Base-by-base conservation (phyloP, 371 early-diverging fungal species). In the Lichtheimia ornata region DNA sequence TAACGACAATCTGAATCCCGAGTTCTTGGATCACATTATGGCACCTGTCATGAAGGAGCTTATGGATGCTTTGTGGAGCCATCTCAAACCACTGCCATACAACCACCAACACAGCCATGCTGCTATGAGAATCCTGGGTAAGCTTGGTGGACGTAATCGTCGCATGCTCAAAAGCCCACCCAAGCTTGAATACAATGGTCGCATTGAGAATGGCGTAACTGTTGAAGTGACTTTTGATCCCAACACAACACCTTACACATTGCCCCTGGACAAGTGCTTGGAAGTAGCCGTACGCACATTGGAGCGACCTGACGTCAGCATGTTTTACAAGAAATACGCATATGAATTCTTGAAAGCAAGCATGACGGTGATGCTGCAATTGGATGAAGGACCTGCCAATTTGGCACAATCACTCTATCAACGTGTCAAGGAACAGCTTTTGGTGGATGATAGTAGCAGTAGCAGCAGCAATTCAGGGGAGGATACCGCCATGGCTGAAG, bases 1-100 rank as follows among this genome's bases (percentile, higher is more conserved):
- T 73, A 93, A 98, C 50, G 99, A 99, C 71, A 98, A 98, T 65
- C 72, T 99, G 25, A 97, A 95, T 2, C 93, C 94, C 40, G 98
- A 98, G 59, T 97, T 98, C 67, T 68, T 99, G 55, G 98, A 99
- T 63, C 97, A 97, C 3, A 94, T 98, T 50, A 86, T 99, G 84
- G 85, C 86, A 4, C 98, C 98, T 2, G 94, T 97, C 22, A 91
- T 95, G 67, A 86, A 90, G 24, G 97, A 97, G 30, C 79, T 99
- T 4, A 95, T 98, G 96, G 79, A 83, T 27, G 91, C 93, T 0
- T 77, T 99, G 17, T 96, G 96, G 92, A 89, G 83, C 47, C 97
- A 95, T 63, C 79, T 98, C 28, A 87, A 89, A 51, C 97, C 97
- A 13, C 68, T 81, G 0, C 95, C 94, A 0, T 91, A 94, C 70